Base-by-base conservation (phyloP, 2,329 filamentous ascomycete genomes). In the Alternaria ventricosa region DNA sequence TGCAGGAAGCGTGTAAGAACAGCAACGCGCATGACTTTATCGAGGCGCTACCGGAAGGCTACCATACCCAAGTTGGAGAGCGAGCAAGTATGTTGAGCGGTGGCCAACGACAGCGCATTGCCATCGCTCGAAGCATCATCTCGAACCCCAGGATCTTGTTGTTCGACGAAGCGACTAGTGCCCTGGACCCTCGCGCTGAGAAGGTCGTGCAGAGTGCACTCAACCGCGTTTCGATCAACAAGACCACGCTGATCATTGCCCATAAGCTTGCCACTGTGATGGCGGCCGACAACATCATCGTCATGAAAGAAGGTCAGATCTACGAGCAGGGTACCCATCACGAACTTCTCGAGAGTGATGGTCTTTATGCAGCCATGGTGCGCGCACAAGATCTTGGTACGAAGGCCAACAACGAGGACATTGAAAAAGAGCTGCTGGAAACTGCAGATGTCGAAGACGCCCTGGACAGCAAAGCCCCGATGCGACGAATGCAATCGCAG, bases 51-150 rank as follows among this genome's bases (percentile, higher is more conserved):
- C 49, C 49, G 18, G 4, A 51, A 51, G 49, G 49, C 28, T 51
- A 51, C 10, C 49, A 51, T 15, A 51, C 49, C 18, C 49, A 51
- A 51, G 49, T 51, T 10, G 49, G 49, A 51, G 49, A 51, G 18
- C 49, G 49, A 20, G 49, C 49, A 51, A 51, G 49, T 8, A 51
- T 51, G 49, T 23, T 51, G 18, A 51, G 49, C 57, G 96, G 95
- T 78, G 96, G 95, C 27, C 96, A 98, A 81, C 97, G 97, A 80
- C 95, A 98, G 81, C 92, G 95, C 70, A 96, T 98, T 75, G 94
- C 94, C 13, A 97, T 97, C 80, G 94, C 94, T 7, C 87, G 94
- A 73, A 94, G 94, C 43, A 88, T 97, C 60, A 92, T 97, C 28
- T 94, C 91, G 20, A 92, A 97, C 71, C 94, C 94, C 1, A 96